Percentiles rank a stretch among this genome's conserved stretches.
These are phyloP conservation scores for Protomyces pachydermus DNA, from an alignment of 1,139 yeast genomes.

Conservation along the genomic window DNA sequence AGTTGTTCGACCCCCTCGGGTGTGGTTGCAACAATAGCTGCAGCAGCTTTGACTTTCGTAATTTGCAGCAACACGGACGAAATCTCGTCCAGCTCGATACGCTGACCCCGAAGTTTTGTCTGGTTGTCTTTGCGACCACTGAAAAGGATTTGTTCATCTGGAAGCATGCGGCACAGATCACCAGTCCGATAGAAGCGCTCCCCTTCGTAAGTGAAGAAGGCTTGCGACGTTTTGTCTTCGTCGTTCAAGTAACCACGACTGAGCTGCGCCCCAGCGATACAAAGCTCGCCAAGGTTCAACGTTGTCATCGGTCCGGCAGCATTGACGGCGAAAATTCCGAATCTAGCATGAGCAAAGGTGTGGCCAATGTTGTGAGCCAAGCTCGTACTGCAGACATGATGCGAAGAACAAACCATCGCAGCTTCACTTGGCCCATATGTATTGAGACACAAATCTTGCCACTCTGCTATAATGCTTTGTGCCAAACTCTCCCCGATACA, in stretches of 20 bases:
- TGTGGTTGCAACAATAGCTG: conserved; percentile 29
- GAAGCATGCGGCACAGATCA: conserved; percentile 32
- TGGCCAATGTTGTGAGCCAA: conserved; percentile 32
- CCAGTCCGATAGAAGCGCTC: conserved; percentile 33
- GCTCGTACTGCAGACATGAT: background rate
- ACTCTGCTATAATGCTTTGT: conserved; percentile 29
- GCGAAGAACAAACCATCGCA: conserved; percentile 34
- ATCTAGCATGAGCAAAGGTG: conserved; percentile 31
- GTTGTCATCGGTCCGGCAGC: conserved; percentile 28
- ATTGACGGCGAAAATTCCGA: conserved; percentile 27
- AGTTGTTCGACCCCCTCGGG: conserved; percentile 30
- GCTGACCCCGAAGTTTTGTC: conserved; percentile 34
- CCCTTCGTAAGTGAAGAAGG: conserved; percentile 26
- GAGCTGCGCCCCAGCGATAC: conserved; percentile 36
- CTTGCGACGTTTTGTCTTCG: conserved; percentile 31
- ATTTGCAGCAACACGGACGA: conserved; percentile 23
- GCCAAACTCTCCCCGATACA: conserved; percentile 34
- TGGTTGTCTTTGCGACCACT: conserved; percentile 34
- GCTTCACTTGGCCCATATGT: conserved; percentile 36
- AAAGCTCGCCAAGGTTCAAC: conserved; percentile 34
- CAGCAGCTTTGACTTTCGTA: conserved; percentile 24
- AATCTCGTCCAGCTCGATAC: conserved; percentile 34
- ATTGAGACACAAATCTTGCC: conserved; percentile 33
- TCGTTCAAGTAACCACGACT: conserved; percentile 34
- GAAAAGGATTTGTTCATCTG: conserved; percentile 31